phyloP scores from a whole-genome alignment of 1,284 basidiomycete genomes.

The Moesziomyces sp. region DNA sequence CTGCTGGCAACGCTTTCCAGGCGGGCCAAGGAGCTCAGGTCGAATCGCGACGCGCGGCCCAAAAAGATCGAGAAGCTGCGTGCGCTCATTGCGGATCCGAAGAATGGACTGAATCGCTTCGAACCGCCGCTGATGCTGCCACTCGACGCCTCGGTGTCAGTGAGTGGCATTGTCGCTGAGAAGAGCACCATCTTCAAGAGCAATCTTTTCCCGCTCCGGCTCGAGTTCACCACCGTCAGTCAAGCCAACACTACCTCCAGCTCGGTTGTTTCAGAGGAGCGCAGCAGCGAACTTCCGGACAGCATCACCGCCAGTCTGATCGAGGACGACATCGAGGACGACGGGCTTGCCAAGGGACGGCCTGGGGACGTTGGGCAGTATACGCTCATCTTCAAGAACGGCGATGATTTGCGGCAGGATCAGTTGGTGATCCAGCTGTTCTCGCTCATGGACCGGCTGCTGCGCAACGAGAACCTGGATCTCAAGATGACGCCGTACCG shows the following conservation, averaged over 20 bases:
- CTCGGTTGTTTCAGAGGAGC: conserved; percentile 1
- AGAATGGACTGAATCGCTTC: conserved; percentile 73
- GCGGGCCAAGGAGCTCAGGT: conserved; percentile 84
- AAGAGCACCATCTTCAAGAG: conserved; percentile 97
- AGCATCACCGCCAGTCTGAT: conserved; percentile 39
- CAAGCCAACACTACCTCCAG: not conserved
- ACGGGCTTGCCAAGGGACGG: conserved; percentile 7
- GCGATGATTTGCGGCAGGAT: conserved; percentile 97
- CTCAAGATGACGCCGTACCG: conserved; percentile 91
- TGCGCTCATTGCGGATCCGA: conserved; percentile 82
- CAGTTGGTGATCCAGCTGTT: conserved; percentile 97
- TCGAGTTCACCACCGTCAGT: conserved; percentile 75
- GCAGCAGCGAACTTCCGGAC: conserved; percentile 16
- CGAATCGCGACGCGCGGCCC: conserved; percentile 88
- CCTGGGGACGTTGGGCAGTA: conserved; percentile 69
- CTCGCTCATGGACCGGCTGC: conserved; percentile 92
- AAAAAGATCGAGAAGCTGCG: conserved; percentile 97
- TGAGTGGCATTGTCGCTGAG: conserved; percentile 87
- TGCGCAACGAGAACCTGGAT: conserved; percentile 95
- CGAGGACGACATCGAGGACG: not conserved
- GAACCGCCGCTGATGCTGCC: conserved; percentile 73
- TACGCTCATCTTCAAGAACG: conserved; percentile 97
- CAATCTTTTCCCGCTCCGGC: conserved; percentile 88
- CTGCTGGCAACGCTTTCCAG: conserved; percentile 81
- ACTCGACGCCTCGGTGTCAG: conserved; percentile 82